Base-by-base conservation (phyloP, 169 alveolate genomes). In the Eimeria acervulina region DNA sequence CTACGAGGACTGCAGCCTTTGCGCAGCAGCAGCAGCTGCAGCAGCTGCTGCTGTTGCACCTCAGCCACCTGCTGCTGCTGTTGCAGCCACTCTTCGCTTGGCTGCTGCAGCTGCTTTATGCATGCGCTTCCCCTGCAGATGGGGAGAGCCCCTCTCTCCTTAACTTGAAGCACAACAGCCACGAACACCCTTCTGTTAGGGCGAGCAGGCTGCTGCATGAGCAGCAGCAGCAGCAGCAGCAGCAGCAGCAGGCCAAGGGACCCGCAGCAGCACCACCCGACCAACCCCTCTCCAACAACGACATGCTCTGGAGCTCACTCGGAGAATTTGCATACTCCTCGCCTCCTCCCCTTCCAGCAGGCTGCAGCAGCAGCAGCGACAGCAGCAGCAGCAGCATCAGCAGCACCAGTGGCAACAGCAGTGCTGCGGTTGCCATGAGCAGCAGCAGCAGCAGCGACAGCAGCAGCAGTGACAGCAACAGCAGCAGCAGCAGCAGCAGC, bases 131-230 rank as follows among this genome's bases (percentile, higher is more conserved):
- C 21, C 95, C 95, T 26, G 44, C 78, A 3, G 95, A 92, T 55
- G 81, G 83, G 19, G 95, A 92, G 36, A 92, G 66, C 28, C 95
- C 91, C 40, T 92, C 95, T 4, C 91, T 92, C 44, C 84, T 92
- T 42, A 92, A 84, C 84, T 36, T 66, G 47, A 74, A 74, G n/a
- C 91, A 92, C 84, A 92, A 78, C 70, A 55, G 91, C 23, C 95
- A 92, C 91, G 95, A 92, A 61, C 95, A 92, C 91, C 95, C 95
- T n/a, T 84, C 95, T 15, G 70, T 92, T 3, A 63, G 95, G 61
- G 95, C 95, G 26, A 92, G 95, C 83, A 74, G 83, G 72, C 42
- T n/a, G 70, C 91, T 76, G 33, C 87, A 68, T 42, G 88, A 90
- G 89, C 66, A 61, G 95, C 83, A 70, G 88, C 83, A 59, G 91